Conservation (phyloP, 176 grass and related monocot species). For the Poa annua region DNA sequence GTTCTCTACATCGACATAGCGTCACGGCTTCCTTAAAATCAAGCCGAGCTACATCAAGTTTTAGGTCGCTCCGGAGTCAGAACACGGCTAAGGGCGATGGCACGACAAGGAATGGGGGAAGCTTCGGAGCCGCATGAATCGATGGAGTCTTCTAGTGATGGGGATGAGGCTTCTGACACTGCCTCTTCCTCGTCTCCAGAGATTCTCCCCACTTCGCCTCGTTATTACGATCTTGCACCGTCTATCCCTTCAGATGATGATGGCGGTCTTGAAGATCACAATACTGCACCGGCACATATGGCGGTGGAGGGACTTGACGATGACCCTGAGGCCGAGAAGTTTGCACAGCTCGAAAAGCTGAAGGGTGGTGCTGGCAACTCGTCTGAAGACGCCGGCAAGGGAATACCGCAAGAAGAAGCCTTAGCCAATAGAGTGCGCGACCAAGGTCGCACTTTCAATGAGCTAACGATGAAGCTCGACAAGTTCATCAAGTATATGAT, state of each 20-base stretch:
- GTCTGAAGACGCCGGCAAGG: neutral
- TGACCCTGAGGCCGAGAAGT: neutral
- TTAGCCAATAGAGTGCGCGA: neutral
- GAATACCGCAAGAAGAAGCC: rapidly evolving
- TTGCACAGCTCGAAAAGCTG: neutral
- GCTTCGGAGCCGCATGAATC: rapidly evolving
- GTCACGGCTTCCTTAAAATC: neutral
- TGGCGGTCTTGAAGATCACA: neutral
- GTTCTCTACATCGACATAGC: neutral
- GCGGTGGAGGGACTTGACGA: rapidly evolving
- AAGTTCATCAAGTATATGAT: neutral
- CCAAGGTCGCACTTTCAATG: neutral
- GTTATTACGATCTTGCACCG: neutral
- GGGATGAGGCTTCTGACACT: neutral
- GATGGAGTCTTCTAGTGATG: neutral
- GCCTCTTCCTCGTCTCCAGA: neutral
- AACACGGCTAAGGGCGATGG: neutral
- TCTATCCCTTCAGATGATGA: neutral
- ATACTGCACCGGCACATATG: neutral
- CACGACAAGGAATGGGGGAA: neutral
- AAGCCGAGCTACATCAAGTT: neutral
- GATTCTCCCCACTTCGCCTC: neutral
- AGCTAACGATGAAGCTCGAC: neutral
- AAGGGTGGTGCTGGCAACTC: neutral
- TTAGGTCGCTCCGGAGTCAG: neutral